A percentile compares a stretch with the other conserved stretches of the same genome.
These are phyloP conservation scores for Neurospora discreta DNA, from an alignment of 495 filamentous ascomycete genomes.

Conservation along the genomic window DNA sequence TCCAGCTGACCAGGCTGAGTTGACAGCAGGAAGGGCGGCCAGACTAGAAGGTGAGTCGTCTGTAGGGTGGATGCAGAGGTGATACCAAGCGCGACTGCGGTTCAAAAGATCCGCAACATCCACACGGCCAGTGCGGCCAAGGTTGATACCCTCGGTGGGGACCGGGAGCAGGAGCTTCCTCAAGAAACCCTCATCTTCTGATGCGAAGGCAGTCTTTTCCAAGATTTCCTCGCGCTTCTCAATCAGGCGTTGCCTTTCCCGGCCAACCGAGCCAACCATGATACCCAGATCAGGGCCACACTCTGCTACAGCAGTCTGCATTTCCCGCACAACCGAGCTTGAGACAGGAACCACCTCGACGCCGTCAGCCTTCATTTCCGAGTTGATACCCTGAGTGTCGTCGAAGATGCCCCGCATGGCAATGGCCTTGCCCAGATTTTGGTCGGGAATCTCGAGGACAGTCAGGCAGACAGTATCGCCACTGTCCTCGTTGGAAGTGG, in stretches of 20 bases:
- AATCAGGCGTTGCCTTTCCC: conserved; percentile 65
- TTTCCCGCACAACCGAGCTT: conserved; percentile 72
- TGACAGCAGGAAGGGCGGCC: conserved; percentile 46
- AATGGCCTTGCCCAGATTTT: conserved; percentile 70
- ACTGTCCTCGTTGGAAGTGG: conserved; percentile 51
- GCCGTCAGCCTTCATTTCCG: conserved; percentile 94
- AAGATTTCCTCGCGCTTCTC: conserved; percentile 74
- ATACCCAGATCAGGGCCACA: conserved; percentile 77
- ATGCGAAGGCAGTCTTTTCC: conserved; percentile 72
- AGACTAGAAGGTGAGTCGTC: conserved; percentile 70
- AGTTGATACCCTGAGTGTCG: conserved; percentile 81
- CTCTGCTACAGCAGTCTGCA: conserved; percentile 67
- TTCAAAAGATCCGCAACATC: conserved; percentile 57
- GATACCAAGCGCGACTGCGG: conserved; percentile 90
- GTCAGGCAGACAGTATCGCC: conserved; percentile 84
- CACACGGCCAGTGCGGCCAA: conserved; percentile 64
- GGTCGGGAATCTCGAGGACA: conserved; percentile 73
- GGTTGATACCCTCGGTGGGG: conserved; percentile 58
- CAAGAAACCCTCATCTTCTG: conserved; percentile 77
- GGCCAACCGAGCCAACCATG: conserved; percentile 46
- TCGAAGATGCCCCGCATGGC: conserved; percentile 86
- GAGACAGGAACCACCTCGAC: conserved; percentile 57
- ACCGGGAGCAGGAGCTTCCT: conserved; percentile 73
- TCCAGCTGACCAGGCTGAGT: conserved; percentile 78
- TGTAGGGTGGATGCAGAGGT: conserved; percentile 82